Base-by-base conservation (phyloP, 495 filamentous ascomycete genomes). In the Evernia prunastri region DNA sequence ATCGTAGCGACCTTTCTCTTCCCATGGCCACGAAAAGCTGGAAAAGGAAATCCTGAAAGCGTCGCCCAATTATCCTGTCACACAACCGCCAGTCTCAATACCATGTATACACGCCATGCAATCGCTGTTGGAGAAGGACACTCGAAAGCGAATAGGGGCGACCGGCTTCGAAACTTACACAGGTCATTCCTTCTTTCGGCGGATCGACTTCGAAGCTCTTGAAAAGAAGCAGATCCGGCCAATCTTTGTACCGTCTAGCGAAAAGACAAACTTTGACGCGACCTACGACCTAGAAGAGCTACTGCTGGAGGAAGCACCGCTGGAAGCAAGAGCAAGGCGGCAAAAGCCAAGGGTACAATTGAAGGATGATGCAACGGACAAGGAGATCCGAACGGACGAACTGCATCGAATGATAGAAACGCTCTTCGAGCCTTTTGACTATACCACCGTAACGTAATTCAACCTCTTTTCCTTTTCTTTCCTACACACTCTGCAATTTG, bases 221-320 rank as follows among this genome's bases (percentile, higher is more conserved):
- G 90, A 95, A 72, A 79, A 86, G 59, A 98, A 97, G 72, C 87
- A 96, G 73, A 85, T 96, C 63, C 87, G 93, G 58, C 93, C 94
- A 0, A 85, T 97, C 0, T 98, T 98, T 77, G 80, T 84, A 29
- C 94, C 94, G 9, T 96, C 92, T 1, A 89, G 90, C 57, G 94
- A 98, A 58, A 98, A 98, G 82, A 96, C 95, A 9, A 98, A 98
- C 74, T 98, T 98, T 66, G 94, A 98, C 76, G 94, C 94, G 7
- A 98, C 94, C 2, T 98, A 98, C 72, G 94, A 98, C 75, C 75
- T 98, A 60, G 94, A 98, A 72, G 94, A 98, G 73, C 76, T 98
- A 35, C 76, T 98, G 29, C 76, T 98, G 56, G 95, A 98, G 76
- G 94, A 98, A 73, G 95, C 94, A 33, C 94, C 94, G 17, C 78